Evolutionary conservation across 345 rosid genomes (phyloP), one percentile per base, ranked within the genome.

Genomic region (Garcia nutans): DNA sequence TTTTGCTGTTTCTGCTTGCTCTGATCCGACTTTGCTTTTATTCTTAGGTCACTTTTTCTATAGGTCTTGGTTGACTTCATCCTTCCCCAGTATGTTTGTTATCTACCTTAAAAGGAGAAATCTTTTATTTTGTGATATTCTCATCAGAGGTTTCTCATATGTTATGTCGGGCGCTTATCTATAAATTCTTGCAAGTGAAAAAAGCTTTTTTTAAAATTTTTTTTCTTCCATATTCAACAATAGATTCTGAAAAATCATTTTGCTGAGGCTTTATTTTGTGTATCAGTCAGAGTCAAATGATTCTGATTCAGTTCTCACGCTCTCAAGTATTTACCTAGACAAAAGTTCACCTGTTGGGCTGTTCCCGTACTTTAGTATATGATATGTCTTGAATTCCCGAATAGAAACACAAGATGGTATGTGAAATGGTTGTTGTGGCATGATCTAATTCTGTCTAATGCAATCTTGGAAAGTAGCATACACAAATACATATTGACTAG

Each of bases 271-370:
- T 37, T 6, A 11, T 42, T 42, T 67, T 11, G 19, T 13, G 13
- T 61, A 50, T 62, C 62, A 10, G 0, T 77, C 47, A 52, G 16
- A 10, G 23, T n/a, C 44, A 23, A 54, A 54, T 47, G 6, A 47
- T 47, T 47, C 50, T 47, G 50, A 47, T 47, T 47, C 13, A 11
- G 33, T 11, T 24, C 23, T 31, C 22, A 63, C 9, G 16, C 67
- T 63, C 37, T 33, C 50, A 47, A 47, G 2, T 47, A 9, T 47
- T 33, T 16, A 22, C 22, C 16, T 31, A 31, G 45, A 20, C 33
- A 57, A 70, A 55, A 74, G 41, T 63, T 78, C 24, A 11, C 33
- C 28, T 56, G 16, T 63, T 73, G 56, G 52, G 58, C 12, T 55
- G 55, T 58, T 67, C 50, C 8, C 26, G 24, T 24, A 42, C 42